Conservation (phyloP, 257 asterid species). For the Solanum gracilifrons region DNA sequence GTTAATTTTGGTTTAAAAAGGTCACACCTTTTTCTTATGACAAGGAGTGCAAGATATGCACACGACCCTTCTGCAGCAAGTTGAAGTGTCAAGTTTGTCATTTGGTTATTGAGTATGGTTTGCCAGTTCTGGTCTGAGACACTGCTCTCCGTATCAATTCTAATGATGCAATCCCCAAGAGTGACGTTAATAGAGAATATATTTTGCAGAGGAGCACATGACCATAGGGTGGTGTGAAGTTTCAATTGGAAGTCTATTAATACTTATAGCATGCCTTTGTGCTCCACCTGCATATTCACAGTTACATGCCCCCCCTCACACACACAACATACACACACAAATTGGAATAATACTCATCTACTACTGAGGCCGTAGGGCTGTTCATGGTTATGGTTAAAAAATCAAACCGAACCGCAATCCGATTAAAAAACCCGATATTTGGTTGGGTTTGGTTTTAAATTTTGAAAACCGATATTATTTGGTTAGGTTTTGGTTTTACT, state of each 20-base stretch:
- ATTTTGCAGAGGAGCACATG: conserved; percentile 98
- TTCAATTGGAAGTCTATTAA: not conserved
- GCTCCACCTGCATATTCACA: not conserved
- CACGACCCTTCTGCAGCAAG: conserved; percentile 94
- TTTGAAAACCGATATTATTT: too few relatives aligned
- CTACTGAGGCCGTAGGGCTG: too few relatives aligned
- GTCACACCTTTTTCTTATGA: conserved; percentile 18
- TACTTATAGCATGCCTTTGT: not conserved
- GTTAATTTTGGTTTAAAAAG: not conserved
- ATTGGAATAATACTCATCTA: not conserved
- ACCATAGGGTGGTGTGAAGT: conserved; percentile 57
- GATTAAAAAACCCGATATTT: too few relatives aligned
- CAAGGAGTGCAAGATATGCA: conserved; percentile 90
- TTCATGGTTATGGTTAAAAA: too few relatives aligned
- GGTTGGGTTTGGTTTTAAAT: too few relatives aligned
- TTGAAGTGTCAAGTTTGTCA: conserved; percentile 97
- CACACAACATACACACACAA: not conserved
- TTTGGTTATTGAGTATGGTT: conserved; percentile 89
- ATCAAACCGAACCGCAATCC: too few relatives aligned
- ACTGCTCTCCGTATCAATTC: conserved; percentile 81
- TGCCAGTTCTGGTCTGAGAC: conserved; percentile 98
- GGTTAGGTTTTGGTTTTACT: too few relatives aligned
- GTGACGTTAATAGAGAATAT: conserved; percentile 86
- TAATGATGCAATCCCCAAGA: conserved; percentile 90
- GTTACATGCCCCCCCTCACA: not conserved